A percentile compares a stretch with the other conserved stretches of the same genome.
phyloP scores from a whole-genome alignment of 2,329 filamentous ascomycete species.

The Pestalotiopsis sp. region DNA sequence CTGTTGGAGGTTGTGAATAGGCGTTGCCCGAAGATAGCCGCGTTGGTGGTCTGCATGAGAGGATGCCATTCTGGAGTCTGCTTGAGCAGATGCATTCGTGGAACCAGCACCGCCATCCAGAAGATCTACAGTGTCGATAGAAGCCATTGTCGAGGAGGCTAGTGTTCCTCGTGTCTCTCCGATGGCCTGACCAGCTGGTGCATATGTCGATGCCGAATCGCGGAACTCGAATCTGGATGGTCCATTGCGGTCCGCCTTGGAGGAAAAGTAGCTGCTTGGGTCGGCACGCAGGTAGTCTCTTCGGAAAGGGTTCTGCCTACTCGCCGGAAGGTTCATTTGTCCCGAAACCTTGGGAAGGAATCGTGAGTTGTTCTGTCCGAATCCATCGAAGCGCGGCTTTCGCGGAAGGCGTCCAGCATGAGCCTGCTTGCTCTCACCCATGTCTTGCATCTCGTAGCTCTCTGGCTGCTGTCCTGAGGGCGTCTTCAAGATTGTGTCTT shows the following conservation, averaged over 20 bases:
- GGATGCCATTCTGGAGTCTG: not conserved
- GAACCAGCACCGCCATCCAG: not conserved
- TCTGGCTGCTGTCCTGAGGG: conserved; percentile 9
- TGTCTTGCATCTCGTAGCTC: conserved; percentile 15
- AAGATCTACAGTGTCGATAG: not conserved
- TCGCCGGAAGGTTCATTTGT: not conserved
- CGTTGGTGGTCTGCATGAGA: not conserved
- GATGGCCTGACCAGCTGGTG: conserved; percentile 14
- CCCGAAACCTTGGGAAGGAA: conserved; percentile 12
- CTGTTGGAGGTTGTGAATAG: not conserved
- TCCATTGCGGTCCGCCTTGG: conserved; percentile 17
- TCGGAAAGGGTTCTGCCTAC: conserved; percentile 20
- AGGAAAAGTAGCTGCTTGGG: conserved; percentile 17
- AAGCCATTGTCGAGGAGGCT: not conserved
- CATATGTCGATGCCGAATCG: conserved; percentile 28
- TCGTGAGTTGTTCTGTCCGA: conserved; percentile 19
- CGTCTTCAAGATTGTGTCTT: conserved; percentile 22
- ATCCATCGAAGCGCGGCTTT: conserved; percentile 12
- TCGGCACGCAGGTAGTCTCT: conserved; percentile 12
- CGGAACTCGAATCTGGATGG: conserved; percentile 29
- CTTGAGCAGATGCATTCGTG: not conserved
- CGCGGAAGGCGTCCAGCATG: conserved; percentile 14
- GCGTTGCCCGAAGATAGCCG: not conserved
- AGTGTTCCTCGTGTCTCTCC: not conserved
- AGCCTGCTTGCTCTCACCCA: conserved; percentile 19